These are phyloP conservation scores for Phytophthora agathidicida DNA, from an alignment of 352 stramenopile species.

Conservation along the genomic window DNA sequence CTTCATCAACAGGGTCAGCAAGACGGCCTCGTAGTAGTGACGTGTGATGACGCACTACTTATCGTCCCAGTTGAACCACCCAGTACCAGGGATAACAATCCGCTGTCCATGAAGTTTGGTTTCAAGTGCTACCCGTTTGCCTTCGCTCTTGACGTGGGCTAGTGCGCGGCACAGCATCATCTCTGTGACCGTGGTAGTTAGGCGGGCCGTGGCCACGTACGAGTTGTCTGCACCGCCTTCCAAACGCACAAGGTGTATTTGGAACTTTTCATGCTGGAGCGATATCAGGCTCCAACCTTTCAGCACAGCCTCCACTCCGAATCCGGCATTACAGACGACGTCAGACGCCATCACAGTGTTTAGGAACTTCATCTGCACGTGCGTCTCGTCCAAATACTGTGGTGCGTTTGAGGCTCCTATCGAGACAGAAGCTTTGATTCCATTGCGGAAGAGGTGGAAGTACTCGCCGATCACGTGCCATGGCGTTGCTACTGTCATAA, in stretches of 20 bases:
- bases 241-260: not conserved
- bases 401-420: too few species aligned
- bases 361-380: not conserved
- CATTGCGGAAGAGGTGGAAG: too few species aligned
- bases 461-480: too few species aligned
- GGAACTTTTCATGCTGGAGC: not conserved
- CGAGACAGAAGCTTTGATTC: too few species aligned
- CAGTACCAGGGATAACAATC: not conserved
- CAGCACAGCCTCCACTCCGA: not conserved
- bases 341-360: not conserved
- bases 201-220: not conserved
- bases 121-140: not conserved
- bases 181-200: not conserved
- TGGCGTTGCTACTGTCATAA: too few species aligned
- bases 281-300: not conserved
- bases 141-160: not conserved
- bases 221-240: not conserved
- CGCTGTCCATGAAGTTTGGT: not conserved
- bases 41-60: not conserved
- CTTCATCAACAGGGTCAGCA: not conserved
- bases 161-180: not conserved
- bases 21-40: not conserved
- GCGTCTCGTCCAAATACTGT: too few species aligned
- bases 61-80: not conserved
- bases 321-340: not conserved